Base-by-base conservation (phyloP, 2,329 filamentous ascomycete genomes). In the Zalaria sp. region DNA sequence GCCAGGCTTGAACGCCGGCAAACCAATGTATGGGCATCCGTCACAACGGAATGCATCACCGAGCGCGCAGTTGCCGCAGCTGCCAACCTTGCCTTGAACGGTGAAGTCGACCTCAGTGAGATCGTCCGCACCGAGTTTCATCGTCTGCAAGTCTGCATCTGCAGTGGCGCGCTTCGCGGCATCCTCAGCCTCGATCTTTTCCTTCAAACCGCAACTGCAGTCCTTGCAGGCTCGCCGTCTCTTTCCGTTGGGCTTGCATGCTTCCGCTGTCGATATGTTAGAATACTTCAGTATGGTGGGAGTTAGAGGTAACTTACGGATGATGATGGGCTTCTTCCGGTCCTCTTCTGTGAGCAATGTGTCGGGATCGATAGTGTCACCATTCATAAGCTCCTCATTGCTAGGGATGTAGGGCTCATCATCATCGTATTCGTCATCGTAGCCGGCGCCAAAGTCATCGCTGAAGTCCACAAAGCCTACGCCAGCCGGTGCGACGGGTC, bases 1-100 rank as follows among this genome's bases (percentile, higher is more conserved):
- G 10, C 91, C 91, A 3, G 87, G 87, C 70, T 95, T 94, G 71
- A 98, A 98, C 4, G 91, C 83, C 9, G 91, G 91, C 51, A 98
- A 72, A 4, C 88, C 88, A 53, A 93, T 83, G 58, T 91, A 94
- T 1, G 88, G 88, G 55, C 80, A 84, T 2, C 75, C 72, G 50
- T 74, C 70, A 49, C 72, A 75, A 18, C 72, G 58, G 55, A 72
- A 73, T 0, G 91, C 89, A 61, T 96, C 89, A 39, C 91, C 91
- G 10, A 98, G 71, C 27, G 87, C 82, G 63, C 91, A 96, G 64
- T 89, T 95, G 27, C 86, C 86, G 61, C 91, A 98, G 11, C 84
- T 93, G 42, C 91, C 89, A 4, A 89, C 84, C 68, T 95, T 96
- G 52, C 91, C 91, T 62, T 93, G 75, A n/a, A 96, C 85, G 1